Evolutionary conservation across 1,139 yeast species (phyloP), one percentile per base, ranked within the genome.

Genomic region (Kodamaea suecica): DNA sequence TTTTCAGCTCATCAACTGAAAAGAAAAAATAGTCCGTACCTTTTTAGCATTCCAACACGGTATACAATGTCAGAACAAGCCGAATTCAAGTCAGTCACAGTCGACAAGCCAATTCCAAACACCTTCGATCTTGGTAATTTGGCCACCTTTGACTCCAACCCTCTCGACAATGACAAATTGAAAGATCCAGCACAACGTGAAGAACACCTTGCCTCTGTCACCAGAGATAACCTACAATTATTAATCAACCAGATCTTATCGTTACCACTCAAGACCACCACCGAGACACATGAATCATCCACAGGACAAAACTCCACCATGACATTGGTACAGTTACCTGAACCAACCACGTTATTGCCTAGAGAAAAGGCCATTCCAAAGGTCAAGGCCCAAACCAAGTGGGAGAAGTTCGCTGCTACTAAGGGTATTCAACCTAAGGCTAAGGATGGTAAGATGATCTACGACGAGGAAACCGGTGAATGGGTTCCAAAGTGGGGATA

Each of bases 401-500:
- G 99, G 99, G 96, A 94, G 66, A 76, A 76, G 57, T 94, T 94
- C 69, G 99, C 99, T 43, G 84, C 84, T 40, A 84, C 79, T 73
- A 94, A 94, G 70, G 97, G 97, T 50, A 94, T 94, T 58, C 74
- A 84, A 63, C 76, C 95, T 61, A 88, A 86, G 71, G 85, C 86
- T 46, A 88, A 82, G 61, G 84, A 86, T 25, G 97, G 96, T 34
- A 92, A 87, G 66, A 71, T 83, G 77, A 90, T 86, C 2, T 94
- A 68, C 52, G 96, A 92, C 59, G 97, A 94, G 61, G 94, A 76
- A 30, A 66, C 76, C 19, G 92, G 92, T 34, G 90, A 88, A 62
- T 94, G 98, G 98, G 96, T 84, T 41, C 94, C 95, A 50, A 90
- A 88, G 63, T 94, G 98, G 98, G 99, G 99, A 41, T 92, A 83